Percentiles rank a stretch among this genome's conserved stretches.
Evolutionary conservation across 2,329 filamentous ascomycete species (phyloP).

Genomic region (Colletotrichum sp.): DNA sequence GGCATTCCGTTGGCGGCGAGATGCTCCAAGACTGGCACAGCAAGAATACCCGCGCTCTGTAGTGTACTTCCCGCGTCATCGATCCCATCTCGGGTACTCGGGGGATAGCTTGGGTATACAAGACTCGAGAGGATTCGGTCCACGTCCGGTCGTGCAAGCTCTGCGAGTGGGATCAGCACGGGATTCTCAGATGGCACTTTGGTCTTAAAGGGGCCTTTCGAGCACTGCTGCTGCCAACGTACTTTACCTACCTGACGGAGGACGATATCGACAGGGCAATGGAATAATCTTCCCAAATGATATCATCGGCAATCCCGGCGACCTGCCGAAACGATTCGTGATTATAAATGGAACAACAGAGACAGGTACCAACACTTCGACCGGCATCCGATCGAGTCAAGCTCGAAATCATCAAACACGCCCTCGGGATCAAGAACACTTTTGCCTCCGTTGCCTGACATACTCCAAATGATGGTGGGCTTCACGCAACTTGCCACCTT

Average conservation of each 20-base stretch:
- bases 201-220: neutral
- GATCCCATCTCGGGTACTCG: neutral
- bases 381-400: neutral
- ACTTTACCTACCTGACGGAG: neutral
- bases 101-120: neutral
- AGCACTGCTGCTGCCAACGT: neutral
- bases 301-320: neutral
- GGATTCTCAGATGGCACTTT: neutral
- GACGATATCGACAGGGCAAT: neutral
- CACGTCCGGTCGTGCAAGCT: neutral
- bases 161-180: neutral
- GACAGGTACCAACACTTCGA: neutral
- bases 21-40: neutral
- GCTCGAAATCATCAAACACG: neutral
- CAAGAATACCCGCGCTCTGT: neutral
- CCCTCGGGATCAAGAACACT: neutral
- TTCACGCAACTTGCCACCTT: neutral
- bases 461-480: neutral
- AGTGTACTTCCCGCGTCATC: neutral
- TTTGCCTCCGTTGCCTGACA: neutral
- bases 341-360: accelerated
- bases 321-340: neutral
- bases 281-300: neutral
- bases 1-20: neutral
- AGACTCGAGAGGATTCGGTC: neutral